phyloP scores from a whole-genome alignment of 352 stramenopile species.

The Globisporangium camurandrum region DNA sequence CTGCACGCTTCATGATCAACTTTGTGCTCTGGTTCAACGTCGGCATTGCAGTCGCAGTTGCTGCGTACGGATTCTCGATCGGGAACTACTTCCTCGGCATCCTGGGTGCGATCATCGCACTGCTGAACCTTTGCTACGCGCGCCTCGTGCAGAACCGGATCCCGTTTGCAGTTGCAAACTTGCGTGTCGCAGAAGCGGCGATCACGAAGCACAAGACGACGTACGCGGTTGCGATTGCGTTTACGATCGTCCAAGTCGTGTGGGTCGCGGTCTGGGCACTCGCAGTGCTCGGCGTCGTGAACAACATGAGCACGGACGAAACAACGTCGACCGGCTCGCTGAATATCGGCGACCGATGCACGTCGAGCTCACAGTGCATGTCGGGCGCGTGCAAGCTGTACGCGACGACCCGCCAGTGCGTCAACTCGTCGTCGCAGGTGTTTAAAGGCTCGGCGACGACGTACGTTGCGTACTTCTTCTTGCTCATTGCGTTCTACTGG shows the following conservation, averaged over 20 bases:
- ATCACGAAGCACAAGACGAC: constrained; percentile 87
- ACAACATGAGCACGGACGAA: constrained; percentile 52
- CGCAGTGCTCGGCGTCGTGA: constrained; percentile 81
- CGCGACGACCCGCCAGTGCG: constrained; percentile 12
- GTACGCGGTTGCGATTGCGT: constrained; percentile 81
- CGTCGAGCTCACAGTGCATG: constrained; percentile 22
- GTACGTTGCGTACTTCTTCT: constrained; percentile 63
- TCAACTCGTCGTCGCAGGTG: constrained; percentile 19
- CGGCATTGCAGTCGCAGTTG: constrained; percentile 50
- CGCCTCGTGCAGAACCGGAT: constrained; percentile 84
- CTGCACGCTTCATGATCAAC: constrained; percentile 75
- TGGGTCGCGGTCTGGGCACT: constrained; percentile 89
- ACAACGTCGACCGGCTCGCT: constrained; percentile 9
- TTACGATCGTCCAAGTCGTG: constrained; percentile 83
- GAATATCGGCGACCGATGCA: constrained; percentile 17
- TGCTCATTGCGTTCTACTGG: constrained; percentile 95
- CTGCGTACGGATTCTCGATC: constrained; percentile 61
- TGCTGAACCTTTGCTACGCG: constrained; percentile 84
- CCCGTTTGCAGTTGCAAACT: constrained; percentile 90
- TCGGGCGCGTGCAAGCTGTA: constrained; percentile 29
- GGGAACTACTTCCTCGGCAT: constrained; percentile 64
- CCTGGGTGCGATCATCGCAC: constrained; percentile 46
- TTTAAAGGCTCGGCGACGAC: constrained; percentile 23
- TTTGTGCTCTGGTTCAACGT: constrained; percentile 87
- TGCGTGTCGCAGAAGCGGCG: constrained; percentile 81